Conservation (phyloP, 805 yeast species). For the Sugiyamaella lignohabitans region DNA sequence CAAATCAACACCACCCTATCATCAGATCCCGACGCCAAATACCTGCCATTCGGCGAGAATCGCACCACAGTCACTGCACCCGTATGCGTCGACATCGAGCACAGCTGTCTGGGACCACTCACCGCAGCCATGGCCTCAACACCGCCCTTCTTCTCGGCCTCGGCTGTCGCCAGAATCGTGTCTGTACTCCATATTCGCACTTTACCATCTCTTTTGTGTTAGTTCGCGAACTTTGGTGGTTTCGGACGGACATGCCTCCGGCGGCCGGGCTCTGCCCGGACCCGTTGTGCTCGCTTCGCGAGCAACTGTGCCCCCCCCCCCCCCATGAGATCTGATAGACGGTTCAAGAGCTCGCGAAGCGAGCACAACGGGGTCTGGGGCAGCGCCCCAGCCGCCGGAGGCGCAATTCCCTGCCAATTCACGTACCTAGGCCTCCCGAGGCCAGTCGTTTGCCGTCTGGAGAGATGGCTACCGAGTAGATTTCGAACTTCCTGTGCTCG, state of each 20-base stretch:
- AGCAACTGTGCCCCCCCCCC: too few relatives aligned
- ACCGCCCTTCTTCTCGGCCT: constrained; percentile 14
- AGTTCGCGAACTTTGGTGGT: background rate
- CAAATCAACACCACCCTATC: constrained; percentile 86
- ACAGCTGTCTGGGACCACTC: constrained; percentile 45
- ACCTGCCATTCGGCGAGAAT: constrained; percentile 88
- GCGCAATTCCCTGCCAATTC: too few relatives aligned
- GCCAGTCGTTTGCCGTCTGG: constrained; percentile 82
- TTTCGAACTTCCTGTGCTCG: constrained; percentile 73
- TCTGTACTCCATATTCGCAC: constrained; percentile 89
- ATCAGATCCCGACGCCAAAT: constrained; percentile 91
- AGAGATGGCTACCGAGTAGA: constrained; percentile 75
- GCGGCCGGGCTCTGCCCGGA: background rate
- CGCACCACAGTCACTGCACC: constrained; percentile 94
- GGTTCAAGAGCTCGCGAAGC: too few relatives aligned
- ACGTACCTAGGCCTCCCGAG: constrained; percentile 66
- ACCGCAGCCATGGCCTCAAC: constrained; percentile 2
- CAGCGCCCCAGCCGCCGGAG: too few relatives aligned
- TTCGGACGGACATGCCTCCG: too few relatives aligned
- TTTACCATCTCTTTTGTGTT: constrained; percentile 61
- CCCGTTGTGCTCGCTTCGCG: too few relatives aligned
- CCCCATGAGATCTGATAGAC: too few relatives aligned
- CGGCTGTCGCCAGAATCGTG: constrained; percentile 64
- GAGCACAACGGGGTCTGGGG: too few relatives aligned
- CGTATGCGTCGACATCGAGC: constrained; percentile 90